A percentile compares a stretch with the other conserved stretches of the same genome.
Evolutionary conservation across 441 rosid genomes (phyloP).

Genomic region (Metrosideros polymorpha): DNA sequence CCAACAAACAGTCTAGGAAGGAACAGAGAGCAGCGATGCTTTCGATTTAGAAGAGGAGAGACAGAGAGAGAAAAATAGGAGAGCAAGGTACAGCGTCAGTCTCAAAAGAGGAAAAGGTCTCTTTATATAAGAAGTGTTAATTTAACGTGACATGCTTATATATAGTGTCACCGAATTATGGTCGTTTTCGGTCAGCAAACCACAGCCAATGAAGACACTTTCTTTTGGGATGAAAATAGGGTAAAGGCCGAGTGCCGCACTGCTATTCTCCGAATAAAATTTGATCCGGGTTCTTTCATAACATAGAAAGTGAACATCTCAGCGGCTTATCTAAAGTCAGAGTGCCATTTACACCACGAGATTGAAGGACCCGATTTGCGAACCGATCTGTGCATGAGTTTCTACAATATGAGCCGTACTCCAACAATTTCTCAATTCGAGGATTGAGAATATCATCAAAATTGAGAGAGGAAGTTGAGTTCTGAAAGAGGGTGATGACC

Average conservation of each 20-base stretch:
- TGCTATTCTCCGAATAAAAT: background rate
- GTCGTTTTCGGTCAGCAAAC: background rate
- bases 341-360: background rate
- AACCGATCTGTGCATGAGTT: rapidly evolving
- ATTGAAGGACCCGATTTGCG: rapidly evolving
- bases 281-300: no score
- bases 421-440: background rate
- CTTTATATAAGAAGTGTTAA: background rate
- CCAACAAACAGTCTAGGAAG: background rate
- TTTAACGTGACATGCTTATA: background rate
- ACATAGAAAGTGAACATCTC: no score
- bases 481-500: background rate
- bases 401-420: no score
- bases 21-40: background rate
- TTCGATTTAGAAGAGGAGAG: background rate
- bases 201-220: background rate
- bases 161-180: background rate
- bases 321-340: background rate
- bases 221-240: background rate
- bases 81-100: background rate
- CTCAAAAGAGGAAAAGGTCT: background rate
- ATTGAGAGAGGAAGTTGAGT: background rate
- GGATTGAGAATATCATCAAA: background rate
- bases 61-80: background rate
- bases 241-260: background rate